Evolutionary conservation across 106 monocot genomes (phyloP).

Genomic region (Vanilla planifolia): DNA sequence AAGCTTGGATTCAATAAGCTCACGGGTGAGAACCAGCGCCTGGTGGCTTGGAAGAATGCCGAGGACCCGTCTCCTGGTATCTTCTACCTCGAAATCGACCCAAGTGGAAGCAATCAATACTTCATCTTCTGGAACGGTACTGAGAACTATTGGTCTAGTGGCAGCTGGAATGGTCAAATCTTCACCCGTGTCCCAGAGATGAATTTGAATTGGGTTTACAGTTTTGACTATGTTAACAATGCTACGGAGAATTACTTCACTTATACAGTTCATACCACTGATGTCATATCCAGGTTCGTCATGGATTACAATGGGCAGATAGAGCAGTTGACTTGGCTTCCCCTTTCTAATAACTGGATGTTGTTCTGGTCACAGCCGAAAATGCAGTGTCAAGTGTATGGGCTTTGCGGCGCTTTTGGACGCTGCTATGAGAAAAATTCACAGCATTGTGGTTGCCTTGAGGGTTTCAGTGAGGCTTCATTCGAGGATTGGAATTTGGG

Average conservation of each 20-base stretch:
- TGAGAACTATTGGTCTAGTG: background rate
- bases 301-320: background rate
- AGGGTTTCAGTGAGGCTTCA: background rate
- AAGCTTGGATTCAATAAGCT: background rate
- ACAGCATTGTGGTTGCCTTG: background rate
- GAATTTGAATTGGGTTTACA: background rate
- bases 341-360: background rate
- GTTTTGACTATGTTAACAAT: background rate
- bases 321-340: background rate
- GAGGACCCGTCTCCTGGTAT: constrained; percentile 1
- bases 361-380: background rate
- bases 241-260: background rate
- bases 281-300: background rate
- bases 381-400: background rate
- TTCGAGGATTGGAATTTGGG: background rate
- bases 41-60: constrained; percentile 1
- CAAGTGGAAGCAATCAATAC: background rate
- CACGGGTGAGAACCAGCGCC: background rate
- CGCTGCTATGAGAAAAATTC: background rate
- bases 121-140: background rate
- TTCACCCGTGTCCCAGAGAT: background rate
- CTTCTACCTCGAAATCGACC: background rate
- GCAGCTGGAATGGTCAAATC: background rate
- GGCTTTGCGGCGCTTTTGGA: background rate
- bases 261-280: background rate